Percentiles rank a stretch among this genome's conserved stretches.
Conservation (phyloP, 2,329 filamentous ascomycete genomes). For the Colletotrichum salicis region DNA sequence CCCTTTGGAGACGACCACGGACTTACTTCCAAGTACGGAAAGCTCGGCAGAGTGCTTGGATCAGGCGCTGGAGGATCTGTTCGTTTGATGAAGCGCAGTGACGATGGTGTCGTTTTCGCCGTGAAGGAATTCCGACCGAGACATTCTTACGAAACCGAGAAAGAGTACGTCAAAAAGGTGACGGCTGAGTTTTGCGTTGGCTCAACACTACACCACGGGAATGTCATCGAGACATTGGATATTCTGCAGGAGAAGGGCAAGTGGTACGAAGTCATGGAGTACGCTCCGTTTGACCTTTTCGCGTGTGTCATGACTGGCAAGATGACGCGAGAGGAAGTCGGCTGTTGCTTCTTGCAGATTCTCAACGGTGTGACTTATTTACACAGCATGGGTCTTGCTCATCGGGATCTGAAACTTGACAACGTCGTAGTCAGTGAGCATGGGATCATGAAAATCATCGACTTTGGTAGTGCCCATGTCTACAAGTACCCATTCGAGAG, state of each 20-base stretch:
- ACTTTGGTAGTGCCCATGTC: slow-evolving; percentile 97
- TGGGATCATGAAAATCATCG: slow-evolving; percentile 99
- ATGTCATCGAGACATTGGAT: slow-evolving; percentile 97
- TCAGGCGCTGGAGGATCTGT: slow-evolving; percentile 96
- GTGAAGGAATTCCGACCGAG: slow-evolving; percentile 96
- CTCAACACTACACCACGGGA: slow-evolving; percentile 95
- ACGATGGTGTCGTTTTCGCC: slow-evolving; percentile 92
- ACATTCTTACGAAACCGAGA: slow-evolving; percentile 92
- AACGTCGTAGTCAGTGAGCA: slow-evolving; percentile 97
- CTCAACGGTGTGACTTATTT: slow-evolving; percentile 93
- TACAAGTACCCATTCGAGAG: slow-evolving; percentile 98
- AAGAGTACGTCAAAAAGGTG: slow-evolving; percentile 97
- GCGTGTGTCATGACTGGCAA: slow-evolving; percentile 99
- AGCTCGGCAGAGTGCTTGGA: slow-evolving; percentile 92
- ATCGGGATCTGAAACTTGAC: slow-evolving; percentile 95
- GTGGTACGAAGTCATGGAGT: slow-evolving; percentile 99
- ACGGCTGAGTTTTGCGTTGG: slow-evolving; percentile 99
- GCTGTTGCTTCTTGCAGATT: slow-evolving; percentile 93
- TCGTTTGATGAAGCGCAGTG: slow-evolving; percentile 90
- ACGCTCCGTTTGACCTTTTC: slow-evolving; percentile 94
- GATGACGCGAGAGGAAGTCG: slow-evolving; percentile 91
- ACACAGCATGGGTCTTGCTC: slow-evolving; percentile 93
- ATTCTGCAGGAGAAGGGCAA: slow-evolving; percentile 93
- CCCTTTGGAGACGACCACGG: slow-evolving; percentile 97
- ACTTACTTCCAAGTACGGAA: slow-evolving; percentile 90